These are phyloP conservation scores for Penicillium sp. DNA, from an alignment of 2,329 filamentous ascomycete genomes.

Conservation along the genomic window DNA sequence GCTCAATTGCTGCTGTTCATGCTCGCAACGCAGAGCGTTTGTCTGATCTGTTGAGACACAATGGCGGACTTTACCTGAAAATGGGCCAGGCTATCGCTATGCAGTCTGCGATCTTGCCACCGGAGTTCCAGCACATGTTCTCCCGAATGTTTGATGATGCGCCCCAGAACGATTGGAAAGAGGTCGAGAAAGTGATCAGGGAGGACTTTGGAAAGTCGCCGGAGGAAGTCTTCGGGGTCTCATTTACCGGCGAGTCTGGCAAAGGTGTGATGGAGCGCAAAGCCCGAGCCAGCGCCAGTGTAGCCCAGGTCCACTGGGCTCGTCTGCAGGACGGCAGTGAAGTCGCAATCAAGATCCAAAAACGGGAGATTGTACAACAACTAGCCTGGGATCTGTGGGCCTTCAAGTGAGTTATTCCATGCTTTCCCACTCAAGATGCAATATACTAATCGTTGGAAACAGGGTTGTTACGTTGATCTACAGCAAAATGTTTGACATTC, in stretches of 20 bases:
- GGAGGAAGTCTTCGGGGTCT: slow-evolving; percentile 91
- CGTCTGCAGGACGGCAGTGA: slow-evolving; percentile 81
- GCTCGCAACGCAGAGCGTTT: slow-evolving; percentile 79
- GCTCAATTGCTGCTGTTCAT: slow-evolving; percentile 76
- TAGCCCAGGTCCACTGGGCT: slow-evolving; percentile 97
- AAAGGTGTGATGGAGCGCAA: slow-evolving; percentile 71
- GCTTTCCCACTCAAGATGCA: neutral
- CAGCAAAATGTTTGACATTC: slow-evolving; percentile 87
- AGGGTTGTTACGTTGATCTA: slow-evolving; percentile 81
- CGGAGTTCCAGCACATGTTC: slow-evolving; percentile 97
- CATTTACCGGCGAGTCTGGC: slow-evolving; percentile 67
- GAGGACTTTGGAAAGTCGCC: slow-evolving; percentile 84
- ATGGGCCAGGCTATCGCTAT: slow-evolving; percentile 98
- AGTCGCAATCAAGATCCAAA: slow-evolving; percentile 95
- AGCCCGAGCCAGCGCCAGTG: slow-evolving; percentile 77
- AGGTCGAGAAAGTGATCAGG: slow-evolving; percentile 79
- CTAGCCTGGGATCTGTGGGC: slow-evolving; percentile 95
- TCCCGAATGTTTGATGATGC: slow-evolving; percentile 96
- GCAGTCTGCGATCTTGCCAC: slow-evolving; percentile 91
- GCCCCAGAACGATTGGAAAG: slow-evolving; percentile 85
- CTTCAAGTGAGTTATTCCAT: slow-evolving; percentile 67
- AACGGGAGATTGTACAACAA: slow-evolving; percentile 87
- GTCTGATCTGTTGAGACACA: slow-evolving; percentile 76
- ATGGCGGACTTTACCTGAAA: slow-evolving; percentile 94
- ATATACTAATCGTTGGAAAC: slow-evolving; percentile 16